Conservation (phyloP, 192 early-diverging fungal species). For the Podila epicladia region DNA sequence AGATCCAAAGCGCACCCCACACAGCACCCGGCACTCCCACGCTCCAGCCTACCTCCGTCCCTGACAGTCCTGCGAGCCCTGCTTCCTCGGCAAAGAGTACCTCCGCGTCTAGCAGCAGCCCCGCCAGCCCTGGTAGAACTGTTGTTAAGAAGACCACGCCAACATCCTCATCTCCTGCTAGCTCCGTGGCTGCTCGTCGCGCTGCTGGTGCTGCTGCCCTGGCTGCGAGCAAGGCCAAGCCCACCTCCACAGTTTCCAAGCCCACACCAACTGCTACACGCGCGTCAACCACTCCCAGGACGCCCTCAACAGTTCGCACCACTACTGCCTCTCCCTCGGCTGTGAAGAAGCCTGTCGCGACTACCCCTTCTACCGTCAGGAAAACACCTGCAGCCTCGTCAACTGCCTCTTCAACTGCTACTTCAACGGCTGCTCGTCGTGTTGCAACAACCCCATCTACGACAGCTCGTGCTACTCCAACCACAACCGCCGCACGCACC, state of each 20-base stretch:
- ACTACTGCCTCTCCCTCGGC: background rate
- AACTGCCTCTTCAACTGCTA: background rate
- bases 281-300: slow-evolving; percentile 1
- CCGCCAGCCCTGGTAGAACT: slow-evolving; percentile 25
- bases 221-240: slow-evolving; percentile 33
- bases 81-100: background rate
- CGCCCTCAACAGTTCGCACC: slow-evolving; percentile 7
- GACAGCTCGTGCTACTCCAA: background rate
- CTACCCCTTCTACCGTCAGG: background rate
- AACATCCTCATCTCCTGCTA: background rate
- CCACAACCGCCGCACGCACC: background rate
- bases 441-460: background rate
- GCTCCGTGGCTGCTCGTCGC: slow-evolving; percentile 27
- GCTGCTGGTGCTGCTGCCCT: slow-evolving; percentile 12
- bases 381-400: background rate
- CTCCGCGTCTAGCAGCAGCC: background rate
- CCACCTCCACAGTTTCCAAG: slow-evolving; percentile 6
- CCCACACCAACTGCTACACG: background rate
- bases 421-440: background rate
- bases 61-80: slow-evolving; percentile 13
- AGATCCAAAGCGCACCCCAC: background rate
- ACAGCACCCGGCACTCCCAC: background rate
- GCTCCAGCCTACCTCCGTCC: background rate
- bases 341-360: background rate
- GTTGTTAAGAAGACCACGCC: background rate